Percentiles rank a stretch among this genome's conserved stretches.
Evolutionary conservation across 2,329 filamentous ascomycete species (phyloP).

Genomic region (Pleoardoris graminearum): DNA sequence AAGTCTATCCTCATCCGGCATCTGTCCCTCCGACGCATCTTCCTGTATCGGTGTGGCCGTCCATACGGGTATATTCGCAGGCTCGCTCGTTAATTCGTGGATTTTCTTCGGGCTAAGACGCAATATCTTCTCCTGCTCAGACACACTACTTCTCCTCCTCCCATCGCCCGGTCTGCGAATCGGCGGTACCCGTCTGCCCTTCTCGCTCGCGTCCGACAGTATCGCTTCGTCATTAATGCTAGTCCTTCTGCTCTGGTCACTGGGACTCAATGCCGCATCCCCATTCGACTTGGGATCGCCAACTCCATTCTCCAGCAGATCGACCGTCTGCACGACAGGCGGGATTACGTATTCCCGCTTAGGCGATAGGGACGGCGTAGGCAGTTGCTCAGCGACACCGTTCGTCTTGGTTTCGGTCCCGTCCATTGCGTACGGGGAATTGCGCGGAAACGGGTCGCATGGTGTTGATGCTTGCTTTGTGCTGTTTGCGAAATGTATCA

Average conservation of each 20-base stretch:
- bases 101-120: constrained; percentile 60
- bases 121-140: constrained; percentile 48
- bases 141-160: constrained; percentile 41
- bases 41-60: constrained; percentile 46
- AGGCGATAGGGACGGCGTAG: constrained; percentile 33
- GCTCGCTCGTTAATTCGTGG: constrained; percentile 58
- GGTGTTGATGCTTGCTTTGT: constrained; percentile 12
- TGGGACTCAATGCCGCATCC: constrained; percentile 18
- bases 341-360: constrained; percentile 29
- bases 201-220: constrained; percentile 40
- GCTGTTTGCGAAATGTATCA: constrained; percentile 2
- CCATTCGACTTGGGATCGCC: constrained; percentile 14
- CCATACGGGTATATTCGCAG: constrained; percentile 58
- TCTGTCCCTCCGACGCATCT: constrained; percentile 32
- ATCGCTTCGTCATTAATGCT: constrained; percentile 38
- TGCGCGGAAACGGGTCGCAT: constrained; percentile 3
- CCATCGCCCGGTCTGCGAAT: constrained; percentile 43
- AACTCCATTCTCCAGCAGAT: constrained; percentile 14
- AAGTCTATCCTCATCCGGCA: constrained; percentile 21
- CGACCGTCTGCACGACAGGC: constrained; percentile 13
- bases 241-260: constrained; percentile 21
- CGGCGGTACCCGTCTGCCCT: constrained; percentile 21
- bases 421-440: constrained; percentile 32
- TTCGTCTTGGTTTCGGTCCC: constrained; percentile 26
- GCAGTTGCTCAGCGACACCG: constrained; percentile 30